Base-by-base conservation (phyloP, 129 eudicot species). In the Flaveria brownii region DNA sequence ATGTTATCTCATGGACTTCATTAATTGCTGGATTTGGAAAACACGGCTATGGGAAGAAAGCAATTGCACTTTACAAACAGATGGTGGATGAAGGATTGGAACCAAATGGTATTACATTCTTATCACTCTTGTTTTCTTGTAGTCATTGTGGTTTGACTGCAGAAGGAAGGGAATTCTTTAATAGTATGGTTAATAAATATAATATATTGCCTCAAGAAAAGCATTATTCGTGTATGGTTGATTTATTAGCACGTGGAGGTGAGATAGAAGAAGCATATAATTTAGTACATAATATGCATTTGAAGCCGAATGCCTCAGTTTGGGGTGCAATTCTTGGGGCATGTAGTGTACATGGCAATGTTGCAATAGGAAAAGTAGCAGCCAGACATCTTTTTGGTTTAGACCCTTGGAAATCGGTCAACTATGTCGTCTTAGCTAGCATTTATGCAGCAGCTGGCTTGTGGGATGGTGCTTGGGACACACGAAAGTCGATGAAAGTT, bases 251-350 rank as follows among this genome's bases (percentile, higher is more conserved):
- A 22, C 88, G 97, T 47, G 86, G 88, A 30, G 97, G 94, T 55
- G 78, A 68, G 64, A 57, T 91, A 76, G 88, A 88, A 72, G 94
- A 84, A 70, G 94, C 97, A 2, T 78, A 76, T 77, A 25, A 51
- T 57, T 56, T 91, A 68, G 78, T 84, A 66, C 43, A 76, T 42
- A 78, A 80, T 20, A 73, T 86, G 86, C 80, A 79, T 63, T n/a
- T 79, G 22, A 81, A 78, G 64, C 89, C 91, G 18, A 74, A 77
- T 84, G 88, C 84, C 16, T 86, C 90, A 0, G 52, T 81, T 54
- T 91, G 87, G 88, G 88, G 94, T 81, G 77, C 97, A 15, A 81
- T 91, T 79, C 91, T 88, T 81, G 91, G 91, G 78, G 94, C 90
- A 3, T 88, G 91, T 77, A 81, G 85, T n/a, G 67, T 75, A 7